Evolutionary conservation across 345 rosid genomes (phyloP).

Genomic region (Camelina laxa): DNA sequence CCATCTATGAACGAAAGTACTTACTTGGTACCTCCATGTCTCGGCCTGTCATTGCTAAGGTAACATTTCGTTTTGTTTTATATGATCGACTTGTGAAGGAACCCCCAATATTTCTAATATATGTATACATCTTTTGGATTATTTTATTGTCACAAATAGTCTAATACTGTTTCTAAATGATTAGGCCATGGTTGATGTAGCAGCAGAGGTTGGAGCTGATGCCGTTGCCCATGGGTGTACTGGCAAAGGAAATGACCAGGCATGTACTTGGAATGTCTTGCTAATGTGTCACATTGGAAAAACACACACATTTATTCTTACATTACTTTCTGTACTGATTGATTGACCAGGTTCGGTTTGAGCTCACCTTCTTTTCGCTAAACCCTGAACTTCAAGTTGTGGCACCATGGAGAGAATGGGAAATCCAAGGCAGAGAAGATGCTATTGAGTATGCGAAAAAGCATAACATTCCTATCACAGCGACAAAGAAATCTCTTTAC

Average conservation of each 20-base stretch:
- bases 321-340: slow-evolving; percentile 15
- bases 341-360: slow-evolving; percentile 82
- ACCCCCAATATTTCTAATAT: slow-evolving; percentile 1
- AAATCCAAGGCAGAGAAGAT: slow-evolving; percentile 91
- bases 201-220: slow-evolving; percentile 97
- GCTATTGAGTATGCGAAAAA: slow-evolving; percentile 95
- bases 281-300: not conserved
- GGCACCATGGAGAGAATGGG: slow-evolving; percentile 99
- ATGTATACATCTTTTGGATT: not conserved
- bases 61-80: not conserved
- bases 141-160: slow-evolving; percentile 3
- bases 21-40: slow-evolving; percentile 98
- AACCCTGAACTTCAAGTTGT: slow-evolving; percentile 92
- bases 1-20: slow-evolving; percentile 88
- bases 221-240: slow-evolving; percentile 98
- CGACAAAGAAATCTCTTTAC: slow-evolving; percentile 93
- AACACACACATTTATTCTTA: slow-evolving; percentile 4
- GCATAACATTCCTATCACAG: slow-evolving; percentile 92
- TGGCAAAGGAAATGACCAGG: slow-evolving; percentile 99
- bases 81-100: not conserved
- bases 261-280: slow-evolving; percentile 37
- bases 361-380: slow-evolving; percentile 87
- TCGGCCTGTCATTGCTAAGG: slow-evolving; percentile 98
- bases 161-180: slow-evolving; percentile 17
- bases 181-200: slow-evolving; percentile 99